Percentiles rank a stretch among this genome's conserved stretches.
phyloP scores from a whole-genome alignment of 2,329 filamentous ascomycete genomes.

The Ilyonectria mors-panacis region DNA sequence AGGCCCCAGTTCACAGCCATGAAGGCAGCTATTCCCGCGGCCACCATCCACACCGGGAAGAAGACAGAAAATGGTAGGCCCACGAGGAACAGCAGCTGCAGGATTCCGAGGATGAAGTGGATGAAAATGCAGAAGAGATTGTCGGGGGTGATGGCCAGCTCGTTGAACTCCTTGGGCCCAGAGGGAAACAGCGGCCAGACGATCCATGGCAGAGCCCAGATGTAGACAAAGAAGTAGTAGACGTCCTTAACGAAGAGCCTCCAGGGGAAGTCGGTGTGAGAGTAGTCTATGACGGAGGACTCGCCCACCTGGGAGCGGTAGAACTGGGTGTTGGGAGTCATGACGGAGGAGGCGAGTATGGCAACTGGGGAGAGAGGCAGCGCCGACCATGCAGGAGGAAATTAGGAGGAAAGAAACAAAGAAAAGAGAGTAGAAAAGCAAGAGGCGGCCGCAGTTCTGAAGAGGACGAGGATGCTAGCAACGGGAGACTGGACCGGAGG shows the following conservation, averaged over 20 bases:
- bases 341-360: constrained; percentile 29
- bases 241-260: constrained; percentile 66
- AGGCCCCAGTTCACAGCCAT: constrained; percentile 66
- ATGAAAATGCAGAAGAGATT: constrained; percentile 72
- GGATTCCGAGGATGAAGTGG: constrained; percentile 70
- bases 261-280: constrained; percentile 71
- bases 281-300: constrained; percentile 70
- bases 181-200: constrained; percentile 70
- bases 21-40: constrained; percentile 58
- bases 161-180: constrained; percentile 70
- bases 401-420: constrained; percentile 8
- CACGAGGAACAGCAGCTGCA: constrained; percentile 74
- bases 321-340: constrained; percentile 62
- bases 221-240: constrained; percentile 69
- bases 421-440: neutral
- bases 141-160: constrained; percentile 70
- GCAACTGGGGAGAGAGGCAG: neutral
- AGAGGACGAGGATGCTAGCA: neutral
- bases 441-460: neutral
- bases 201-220: constrained; percentile 72
- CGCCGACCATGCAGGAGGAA: neutral
- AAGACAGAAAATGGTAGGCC: constrained; percentile 66
- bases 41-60: constrained; percentile 65
- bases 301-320: constrained; percentile 73
- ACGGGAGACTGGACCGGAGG: neutral